Base-by-base conservation (phyloP, 2,329 filamentous ascomycete genomes). In the Didymellaceae sp. region DNA sequence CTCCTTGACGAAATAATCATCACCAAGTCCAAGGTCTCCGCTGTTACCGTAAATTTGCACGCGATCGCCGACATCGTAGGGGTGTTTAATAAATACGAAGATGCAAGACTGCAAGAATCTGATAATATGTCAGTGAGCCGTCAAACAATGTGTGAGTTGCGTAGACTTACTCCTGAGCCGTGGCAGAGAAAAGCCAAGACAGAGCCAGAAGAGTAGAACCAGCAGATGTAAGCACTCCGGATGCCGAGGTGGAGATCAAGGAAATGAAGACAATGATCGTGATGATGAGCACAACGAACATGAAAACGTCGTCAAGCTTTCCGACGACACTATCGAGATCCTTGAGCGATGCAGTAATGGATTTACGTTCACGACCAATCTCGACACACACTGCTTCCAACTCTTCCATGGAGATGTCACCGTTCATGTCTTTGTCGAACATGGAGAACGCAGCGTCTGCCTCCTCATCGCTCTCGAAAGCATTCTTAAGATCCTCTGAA, bases 31-130 rank as follows among this genome's bases (percentile, higher is more conserved):
- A 13, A 81, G 71, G n/a, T 86, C 82, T 54, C 93, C 93, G 0
- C 91, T 91, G 63, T 91, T 95, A 45, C 92, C 92, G 66, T 97
- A 97, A 16, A 97, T 84, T 1, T 88, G 90, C 6, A 97, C 90
- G 63, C 93, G 87, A 71, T 97, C 93, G 45, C 93, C 93, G 4
- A 97, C 92, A 72, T 97, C 93, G 63, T 97, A 97, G 0, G 93
- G 93, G 70, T 97, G 93, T 78, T 97, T 97, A 75, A 97, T 87
- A 63, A 97, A 96, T 60, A 97, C 92, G 68, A 97, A 97, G 61
- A 97, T 89, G 67, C 93, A 85, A 8, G 91, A 96, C 75, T 96
- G 91, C 2, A 97, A 79, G 61, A 97, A 96, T 13, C 43, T 45
- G 25, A 22, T n/a, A 7, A 24, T 13, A 6, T 5, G 20, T 45